These are phyloP conservation scores for Sambucus nigra DNA, from an alignment of 129 eudicot genomes.

Conservation along the genomic window DNA sequence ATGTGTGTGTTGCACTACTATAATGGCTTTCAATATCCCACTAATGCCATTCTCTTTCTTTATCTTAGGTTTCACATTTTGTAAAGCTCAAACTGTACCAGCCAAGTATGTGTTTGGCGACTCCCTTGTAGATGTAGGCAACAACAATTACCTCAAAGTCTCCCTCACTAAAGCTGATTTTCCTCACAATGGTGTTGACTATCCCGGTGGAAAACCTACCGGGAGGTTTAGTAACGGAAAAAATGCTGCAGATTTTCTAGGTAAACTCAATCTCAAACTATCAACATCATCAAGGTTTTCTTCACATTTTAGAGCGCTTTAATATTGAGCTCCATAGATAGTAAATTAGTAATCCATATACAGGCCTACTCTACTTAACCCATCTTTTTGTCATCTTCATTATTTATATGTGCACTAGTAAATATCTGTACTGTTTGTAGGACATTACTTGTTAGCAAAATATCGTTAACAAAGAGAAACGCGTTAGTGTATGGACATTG, in stretches of 20 bases:
- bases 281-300: no score
- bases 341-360: no score
- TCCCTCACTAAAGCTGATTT: conserved; percentile 68
- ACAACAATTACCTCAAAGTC: conserved; percentile 46
- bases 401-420: no score
- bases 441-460: no score
- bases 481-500: no score
- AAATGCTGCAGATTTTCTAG: conserved; percentile 80
- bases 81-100: conserved; percentile 30
- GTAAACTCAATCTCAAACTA: conserved; percentile 37
- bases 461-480: no score
- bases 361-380: no score
- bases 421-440: no score
- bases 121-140: conserved; percentile 73
- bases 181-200: conserved; percentile 80
- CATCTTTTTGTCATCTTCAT: no score
- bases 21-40: conserved; percentile 3
- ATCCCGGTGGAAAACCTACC: conserved; percentile 53
- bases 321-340: no score
- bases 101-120: conserved; percentile 67
- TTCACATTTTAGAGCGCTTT: no score
- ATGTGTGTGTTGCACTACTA: no score
- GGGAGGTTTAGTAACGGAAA: conserved; percentile 87
- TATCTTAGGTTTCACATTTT: neutral
- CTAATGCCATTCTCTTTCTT: neutral